phyloP scores from a whole-genome alignment of 192 early-diverging fungal species.

The Backusella mclennaniae region DNA sequence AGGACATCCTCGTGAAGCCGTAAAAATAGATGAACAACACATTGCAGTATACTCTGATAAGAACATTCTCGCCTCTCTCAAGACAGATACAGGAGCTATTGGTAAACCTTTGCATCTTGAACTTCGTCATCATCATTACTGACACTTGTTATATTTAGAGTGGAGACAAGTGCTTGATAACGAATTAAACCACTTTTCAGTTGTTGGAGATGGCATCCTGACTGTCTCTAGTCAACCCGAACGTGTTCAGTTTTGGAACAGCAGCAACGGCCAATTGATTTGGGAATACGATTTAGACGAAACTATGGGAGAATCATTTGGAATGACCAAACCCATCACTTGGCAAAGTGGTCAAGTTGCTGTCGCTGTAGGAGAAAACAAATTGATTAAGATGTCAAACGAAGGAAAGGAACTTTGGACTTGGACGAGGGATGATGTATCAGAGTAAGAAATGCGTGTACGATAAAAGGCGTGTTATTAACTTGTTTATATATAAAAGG shows the following conservation, averaged over 20 bases:
- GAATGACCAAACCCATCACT: not conserved
- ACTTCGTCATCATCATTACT: not conserved
- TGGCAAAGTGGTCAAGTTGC: conserved; percentile 18
- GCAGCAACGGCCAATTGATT: conserved; percentile 33
- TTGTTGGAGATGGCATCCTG: conserved; percentile 47
- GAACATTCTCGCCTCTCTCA: conserved; percentile 73
- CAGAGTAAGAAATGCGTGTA: not conserved
- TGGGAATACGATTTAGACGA: conserved; percentile 25
- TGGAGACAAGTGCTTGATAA: conserved; percentile 82
- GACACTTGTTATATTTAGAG: conserved; percentile 25
- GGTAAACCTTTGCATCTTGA: conserved; percentile 37
- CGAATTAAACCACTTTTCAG: conserved; percentile 47
- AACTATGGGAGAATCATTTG: not conserved
- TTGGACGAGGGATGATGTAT: conserved; percentile 2
- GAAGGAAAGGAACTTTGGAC: conserved; percentile 18
- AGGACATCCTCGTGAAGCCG: conserved; percentile 41
- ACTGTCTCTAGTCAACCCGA: conserved; percentile 27
- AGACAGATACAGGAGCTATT: conserved; percentile 63
- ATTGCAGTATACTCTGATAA: conserved; percentile 65
- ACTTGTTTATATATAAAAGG: not conserved
- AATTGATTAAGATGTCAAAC: conserved; percentile 14
- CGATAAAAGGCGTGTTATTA: not conserved
- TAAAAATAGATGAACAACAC: conserved; percentile 33
- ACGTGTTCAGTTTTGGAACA: conserved; percentile 34
- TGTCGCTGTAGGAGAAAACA: not conserved